These are phyloP conservation scores for Lecanicillium sp. DNA, from an alignment of 2,329 filamentous ascomycete genomes.

Conservation along the genomic window DNA sequence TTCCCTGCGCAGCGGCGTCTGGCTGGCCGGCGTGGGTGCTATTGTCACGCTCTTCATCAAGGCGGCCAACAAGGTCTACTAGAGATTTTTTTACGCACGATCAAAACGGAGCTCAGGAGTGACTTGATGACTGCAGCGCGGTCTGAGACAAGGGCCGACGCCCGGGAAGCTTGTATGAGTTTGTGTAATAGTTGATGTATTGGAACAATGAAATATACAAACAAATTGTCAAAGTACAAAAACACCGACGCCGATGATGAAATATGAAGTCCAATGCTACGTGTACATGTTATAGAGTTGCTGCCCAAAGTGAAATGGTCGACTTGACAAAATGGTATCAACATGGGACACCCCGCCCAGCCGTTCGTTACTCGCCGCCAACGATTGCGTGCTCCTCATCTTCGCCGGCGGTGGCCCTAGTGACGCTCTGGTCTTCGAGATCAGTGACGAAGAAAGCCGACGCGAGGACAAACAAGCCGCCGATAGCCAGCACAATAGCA, in stretches of 20 bases:
- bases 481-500: conserved; percentile 77
- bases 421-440: conserved; percentile 54
- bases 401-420: conserved; percentile 30
- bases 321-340: neutral
- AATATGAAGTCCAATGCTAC: no score
- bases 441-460: conserved; percentile 67
- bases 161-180: no score
- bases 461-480: conserved; percentile 69
- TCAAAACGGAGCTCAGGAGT: no score
- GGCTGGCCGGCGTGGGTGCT: conserved; percentile 29
- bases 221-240: no score
- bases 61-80: conserved; percentile 31
- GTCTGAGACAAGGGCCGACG: no score
- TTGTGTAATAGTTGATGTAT: no score
- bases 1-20: conserved; percentile 32
- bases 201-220: no score
- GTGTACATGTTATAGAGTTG: no score
- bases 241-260: no score
- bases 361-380: conserved; percentile 3
- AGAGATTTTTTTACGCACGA: no score
- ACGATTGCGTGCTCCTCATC: conserved; percentile 39
- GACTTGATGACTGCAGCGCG: no score
- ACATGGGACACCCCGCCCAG: neutral
- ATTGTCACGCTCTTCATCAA: conserved; percentile 35
- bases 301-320: neutral